Percentiles rank a stretch among this genome's conserved stretches.
phyloP scores from a whole-genome alignment of 495 filamentous ascomycete species.

The Hyaloscypha finlandica region DNA sequence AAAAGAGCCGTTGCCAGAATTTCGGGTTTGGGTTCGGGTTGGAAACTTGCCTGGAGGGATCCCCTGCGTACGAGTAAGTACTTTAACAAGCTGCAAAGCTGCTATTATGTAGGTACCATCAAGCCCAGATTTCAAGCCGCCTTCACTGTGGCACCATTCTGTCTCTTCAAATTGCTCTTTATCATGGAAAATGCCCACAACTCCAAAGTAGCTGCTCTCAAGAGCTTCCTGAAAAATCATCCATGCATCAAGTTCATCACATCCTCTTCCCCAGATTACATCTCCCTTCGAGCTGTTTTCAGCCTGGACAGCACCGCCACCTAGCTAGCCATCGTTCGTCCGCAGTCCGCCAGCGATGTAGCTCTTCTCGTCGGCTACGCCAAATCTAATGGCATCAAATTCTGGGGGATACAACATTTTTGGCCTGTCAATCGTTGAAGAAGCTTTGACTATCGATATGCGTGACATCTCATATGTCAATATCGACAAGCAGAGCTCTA shows the following conservation, averaged over 20 bases:
- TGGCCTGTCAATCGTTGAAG: constrained; percentile 32
- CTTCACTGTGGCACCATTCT: too few species aligned
- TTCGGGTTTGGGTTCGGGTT: too few species aligned
- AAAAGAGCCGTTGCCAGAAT: too few species aligned
- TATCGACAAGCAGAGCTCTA: constrained; percentile 29
- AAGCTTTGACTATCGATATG: constrained; percentile 41
- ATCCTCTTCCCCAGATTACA: constrained; percentile 32
- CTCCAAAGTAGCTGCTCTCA: background rate
- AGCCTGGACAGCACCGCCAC: constrained; percentile 21
- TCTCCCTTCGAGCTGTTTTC: constrained; percentile 23
- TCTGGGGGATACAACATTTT: constrained; percentile 44
- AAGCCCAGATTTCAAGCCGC: too few species aligned
- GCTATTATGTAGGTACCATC: too few species aligned
- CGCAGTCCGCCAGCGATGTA: constrained; percentile 39
- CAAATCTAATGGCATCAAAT: constrained; percentile 30
- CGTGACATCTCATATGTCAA: constrained; percentile 40
- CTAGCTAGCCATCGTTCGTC: constrained; percentile 39
- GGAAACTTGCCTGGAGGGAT: too few species aligned
- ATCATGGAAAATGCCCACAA: background rate
- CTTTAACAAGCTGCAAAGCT: too few species aligned
- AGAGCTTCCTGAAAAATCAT: constrained; percentile 25
- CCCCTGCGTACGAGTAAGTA: too few species aligned
- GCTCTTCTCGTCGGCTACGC: constrained; percentile 33
- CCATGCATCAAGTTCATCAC: constrained; percentile 33
- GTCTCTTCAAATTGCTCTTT: too few species aligned